These are phyloP conservation scores for Filosporella fistucella DNA, from an alignment of 495 filamentous ascomycete genomes.

Conservation along the genomic window DNA sequence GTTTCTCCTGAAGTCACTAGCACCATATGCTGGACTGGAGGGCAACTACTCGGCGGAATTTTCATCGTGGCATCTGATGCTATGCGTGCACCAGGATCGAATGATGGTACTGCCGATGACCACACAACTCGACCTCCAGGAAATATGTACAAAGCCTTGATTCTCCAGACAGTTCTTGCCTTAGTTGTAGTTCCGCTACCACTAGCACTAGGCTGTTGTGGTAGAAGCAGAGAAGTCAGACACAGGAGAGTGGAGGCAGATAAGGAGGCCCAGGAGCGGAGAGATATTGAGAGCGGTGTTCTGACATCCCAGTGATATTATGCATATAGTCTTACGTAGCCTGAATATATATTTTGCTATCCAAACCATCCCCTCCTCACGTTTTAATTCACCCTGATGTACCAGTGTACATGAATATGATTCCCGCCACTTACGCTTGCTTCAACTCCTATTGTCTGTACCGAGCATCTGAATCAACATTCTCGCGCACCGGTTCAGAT, in stretches of 20 bases:
- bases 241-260: conserved; percentile 58
- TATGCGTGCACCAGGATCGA: conserved; percentile 51
- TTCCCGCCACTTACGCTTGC: too few species aligned
- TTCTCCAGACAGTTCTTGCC: conserved; percentile 73
- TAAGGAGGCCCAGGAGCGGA: conserved; percentile 19
- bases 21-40: conserved; percentile 78
- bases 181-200: conserved; percentile 61
- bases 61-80: conserved; percentile 82
- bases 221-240: conserved; percentile 42
- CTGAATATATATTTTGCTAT: too few species aligned
- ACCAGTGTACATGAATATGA: too few species aligned
- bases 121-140: conserved; percentile 46
- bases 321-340: too few species aligned
- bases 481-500: too few species aligned
- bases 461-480: too few species aligned
- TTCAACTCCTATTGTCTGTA: too few species aligned
- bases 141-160: conserved; percentile 69
- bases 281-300: conserved; percentile 4
- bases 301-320: too few species aligned
- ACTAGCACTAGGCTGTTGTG: conserved; percentile 62
- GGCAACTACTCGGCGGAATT: conserved; percentile 72
- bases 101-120: conserved; percentile 23
- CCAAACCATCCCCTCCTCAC: too few species aligned
- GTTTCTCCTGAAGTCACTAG: conserved; percentile 82
- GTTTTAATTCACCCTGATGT: too few species aligned